Evolutionary conservation across 164 flowering plant genomes (phyloP).

Genomic region (Sextonia rubra): DNA sequence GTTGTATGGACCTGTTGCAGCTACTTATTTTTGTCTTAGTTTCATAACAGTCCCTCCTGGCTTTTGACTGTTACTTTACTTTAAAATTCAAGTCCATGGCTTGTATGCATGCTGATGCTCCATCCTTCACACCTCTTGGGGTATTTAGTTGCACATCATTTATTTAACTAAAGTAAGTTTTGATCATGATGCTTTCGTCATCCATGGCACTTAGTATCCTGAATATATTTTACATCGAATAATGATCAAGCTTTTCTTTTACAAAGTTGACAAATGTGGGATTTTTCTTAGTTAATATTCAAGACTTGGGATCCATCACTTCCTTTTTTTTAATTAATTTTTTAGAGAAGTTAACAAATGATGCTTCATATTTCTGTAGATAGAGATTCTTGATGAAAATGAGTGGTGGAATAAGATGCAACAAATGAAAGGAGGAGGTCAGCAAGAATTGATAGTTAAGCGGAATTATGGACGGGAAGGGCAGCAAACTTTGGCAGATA

Average conservation of each 20-base stretch:
- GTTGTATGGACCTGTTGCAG: too few relatives aligned
- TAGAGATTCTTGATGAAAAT: slow-evolving; percentile 66
- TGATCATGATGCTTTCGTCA: too few relatives aligned
- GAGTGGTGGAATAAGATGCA: slow-evolving; percentile 87
- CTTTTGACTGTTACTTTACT: too few relatives aligned
- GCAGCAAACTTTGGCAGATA: slow-evolving; percentile 59
- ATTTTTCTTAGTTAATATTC: too few relatives aligned
- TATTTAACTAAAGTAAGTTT: too few relatives aligned
- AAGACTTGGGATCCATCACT: background rate
- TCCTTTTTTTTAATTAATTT: background rate
- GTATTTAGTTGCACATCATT: too few relatives aligned
- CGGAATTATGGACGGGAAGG: slow-evolving; percentile 62
- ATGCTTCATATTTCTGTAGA: slow-evolving; percentile 14
- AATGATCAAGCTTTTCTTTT: background rate
- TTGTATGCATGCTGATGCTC: too few relatives aligned
- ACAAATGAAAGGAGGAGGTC: slow-evolving; percentile 56
- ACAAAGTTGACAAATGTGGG: background rate
- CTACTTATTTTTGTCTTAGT: too few relatives aligned
- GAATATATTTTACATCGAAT: background rate
- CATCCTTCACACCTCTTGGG: too few relatives aligned
- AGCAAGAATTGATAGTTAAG: slow-evolving; percentile 78
- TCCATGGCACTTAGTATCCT: too few relatives aligned
- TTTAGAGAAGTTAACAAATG: background rate
- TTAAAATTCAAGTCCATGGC: too few relatives aligned
- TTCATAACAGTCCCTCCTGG: too few relatives aligned